Percentiles rank a stretch among this genome's conserved stretches.
phyloP scores from a whole-genome alignment of 2,329 filamentous ascomycete genomes.

The Cadophora sp. region DNA sequence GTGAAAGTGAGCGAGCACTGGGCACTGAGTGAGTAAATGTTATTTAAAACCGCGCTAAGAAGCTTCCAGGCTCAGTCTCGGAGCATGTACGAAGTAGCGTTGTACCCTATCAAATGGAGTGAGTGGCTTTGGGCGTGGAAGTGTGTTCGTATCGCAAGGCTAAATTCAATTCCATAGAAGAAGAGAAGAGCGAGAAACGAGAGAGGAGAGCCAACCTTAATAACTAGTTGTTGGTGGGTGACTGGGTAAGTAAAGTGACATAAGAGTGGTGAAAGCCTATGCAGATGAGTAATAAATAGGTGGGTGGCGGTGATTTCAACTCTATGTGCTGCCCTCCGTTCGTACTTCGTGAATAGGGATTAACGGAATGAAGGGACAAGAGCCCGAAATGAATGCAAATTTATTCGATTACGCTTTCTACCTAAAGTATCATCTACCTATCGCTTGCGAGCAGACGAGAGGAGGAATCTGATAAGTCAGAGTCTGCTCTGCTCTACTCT shows the following conservation, averaged over 20 bases:
- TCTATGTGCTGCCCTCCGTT: background rate
- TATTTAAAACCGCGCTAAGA: slow-evolving; percentile 35
- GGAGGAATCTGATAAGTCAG: slow-evolving; percentile 30
- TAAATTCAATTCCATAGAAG: background rate
- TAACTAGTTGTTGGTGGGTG: too few species aligned
- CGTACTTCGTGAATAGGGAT: background rate
- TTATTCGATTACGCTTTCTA: background rate
- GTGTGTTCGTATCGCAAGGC: slow-evolving; percentile 18
- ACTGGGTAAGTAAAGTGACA: too few species aligned
- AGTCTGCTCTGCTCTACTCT: slow-evolving; percentile 16
- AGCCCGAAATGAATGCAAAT: slow-evolving; percentile 10
- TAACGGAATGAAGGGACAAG: slow-evolving; percentile 6
- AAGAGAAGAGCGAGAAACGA: slow-evolving; percentile 2
- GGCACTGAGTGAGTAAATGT: slow-evolving; percentile 20
- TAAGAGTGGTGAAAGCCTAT: background rate
- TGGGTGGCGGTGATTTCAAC: background rate
- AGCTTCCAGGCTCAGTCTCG: slow-evolving; percentile 25
- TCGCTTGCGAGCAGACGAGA: background rate
- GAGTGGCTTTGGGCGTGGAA: background rate
- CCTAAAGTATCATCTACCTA: background rate
- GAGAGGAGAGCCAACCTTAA: background rate
- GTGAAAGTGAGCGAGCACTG: too few species aligned
- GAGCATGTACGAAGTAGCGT: slow-evolving; percentile 15
- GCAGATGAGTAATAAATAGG: background rate
- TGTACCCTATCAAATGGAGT: slow-evolving; percentile 17